Conservation (phyloP, 257 asterid species). For the Thymus quinquecostatus region DNA sequence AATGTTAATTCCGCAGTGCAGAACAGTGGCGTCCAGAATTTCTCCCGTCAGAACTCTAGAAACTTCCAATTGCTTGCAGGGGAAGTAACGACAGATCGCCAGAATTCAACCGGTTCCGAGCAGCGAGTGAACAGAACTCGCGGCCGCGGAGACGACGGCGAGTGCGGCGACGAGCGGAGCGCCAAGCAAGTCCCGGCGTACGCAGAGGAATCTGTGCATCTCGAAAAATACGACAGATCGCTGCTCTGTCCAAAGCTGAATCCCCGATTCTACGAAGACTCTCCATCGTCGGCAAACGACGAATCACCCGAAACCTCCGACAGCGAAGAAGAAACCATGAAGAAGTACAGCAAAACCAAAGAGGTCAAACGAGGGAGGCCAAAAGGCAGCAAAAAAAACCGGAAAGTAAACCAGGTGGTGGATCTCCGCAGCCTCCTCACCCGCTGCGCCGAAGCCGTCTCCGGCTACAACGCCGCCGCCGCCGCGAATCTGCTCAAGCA, state of each 20-base stretch:
- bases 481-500: conserved; percentile 38
- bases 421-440: conserved; percentile 50
- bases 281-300: background rate
- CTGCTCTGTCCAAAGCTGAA: conserved; percentile 62
- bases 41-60: background rate
- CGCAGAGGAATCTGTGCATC: conserved; percentile 34
- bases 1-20: background rate
- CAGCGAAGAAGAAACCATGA: conserved; percentile 38
- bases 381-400: conserved; percentile 44
- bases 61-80: background rate
- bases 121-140: conserved; percentile 20
- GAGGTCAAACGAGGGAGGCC: conserved; percentile 53
- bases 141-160: conserved; percentile 29
- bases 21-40: background rate
- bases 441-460: conserved; percentile 57
- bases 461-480: conserved; percentile 34
- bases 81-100: background rate
- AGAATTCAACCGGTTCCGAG: background rate
- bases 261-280: conserved; percentile 50
- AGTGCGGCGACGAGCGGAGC: conserved; percentile 23
- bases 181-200: conserved; percentile 47
- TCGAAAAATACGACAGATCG: conserved; percentile 55
- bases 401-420: conserved; percentile 35
- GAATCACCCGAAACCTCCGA: conserved; percentile 16
- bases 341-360: conserved; percentile 35